Evolutionary conservation across 768 basidiomycete species (phyloP).

Genomic region (Harrya chromipes): DNA sequence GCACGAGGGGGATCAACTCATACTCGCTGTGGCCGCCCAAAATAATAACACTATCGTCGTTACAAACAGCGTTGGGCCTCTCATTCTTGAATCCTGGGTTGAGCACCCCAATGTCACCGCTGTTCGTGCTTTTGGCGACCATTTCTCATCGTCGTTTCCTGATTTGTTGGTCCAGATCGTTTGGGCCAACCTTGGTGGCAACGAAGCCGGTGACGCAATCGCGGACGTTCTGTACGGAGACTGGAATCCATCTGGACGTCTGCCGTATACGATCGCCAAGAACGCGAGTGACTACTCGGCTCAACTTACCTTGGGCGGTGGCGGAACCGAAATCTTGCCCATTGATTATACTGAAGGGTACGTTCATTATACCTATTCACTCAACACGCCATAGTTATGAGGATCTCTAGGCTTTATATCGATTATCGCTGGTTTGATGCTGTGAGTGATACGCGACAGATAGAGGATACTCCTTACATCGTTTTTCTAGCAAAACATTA

Average conservation of each 20-base stretch:
- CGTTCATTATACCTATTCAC: not conserved
- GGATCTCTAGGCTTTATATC: constrained; percentile 46
- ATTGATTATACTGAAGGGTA: constrained; percentile 63
- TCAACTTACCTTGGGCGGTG: constrained; percentile 30
- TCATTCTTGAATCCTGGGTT: constrained; percentile 68
- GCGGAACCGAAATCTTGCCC: constrained; percentile 30
- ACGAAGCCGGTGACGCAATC: constrained; percentile 76
- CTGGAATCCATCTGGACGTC: constrained; percentile 70
- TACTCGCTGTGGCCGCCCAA: constrained; percentile 58
- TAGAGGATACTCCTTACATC: not conserved
- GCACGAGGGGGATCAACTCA: constrained; percentile 34
- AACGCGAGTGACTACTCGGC: constrained; percentile 48
- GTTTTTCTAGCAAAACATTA: constrained; percentile 54
- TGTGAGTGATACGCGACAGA: constrained; percentile 34
- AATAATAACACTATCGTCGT: constrained; percentile 81
- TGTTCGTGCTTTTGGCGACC: constrained; percentile 43
- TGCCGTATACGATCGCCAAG: constrained; percentile 77
- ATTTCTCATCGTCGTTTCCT: not conserved
- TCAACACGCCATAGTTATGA: not conserved
- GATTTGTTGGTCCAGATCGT: constrained; percentile 33
- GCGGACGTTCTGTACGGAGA: constrained; percentile 75
- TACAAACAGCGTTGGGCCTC: constrained; percentile 73
- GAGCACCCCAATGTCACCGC: constrained; percentile 70
- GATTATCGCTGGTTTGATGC: constrained; percentile 75
- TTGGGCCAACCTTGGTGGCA: constrained; percentile 59